These are phyloP conservation scores for Carex arenaria DNA, from an alignment of 202 grass and related monocot genomes.

Conservation along the genomic window DNA sequence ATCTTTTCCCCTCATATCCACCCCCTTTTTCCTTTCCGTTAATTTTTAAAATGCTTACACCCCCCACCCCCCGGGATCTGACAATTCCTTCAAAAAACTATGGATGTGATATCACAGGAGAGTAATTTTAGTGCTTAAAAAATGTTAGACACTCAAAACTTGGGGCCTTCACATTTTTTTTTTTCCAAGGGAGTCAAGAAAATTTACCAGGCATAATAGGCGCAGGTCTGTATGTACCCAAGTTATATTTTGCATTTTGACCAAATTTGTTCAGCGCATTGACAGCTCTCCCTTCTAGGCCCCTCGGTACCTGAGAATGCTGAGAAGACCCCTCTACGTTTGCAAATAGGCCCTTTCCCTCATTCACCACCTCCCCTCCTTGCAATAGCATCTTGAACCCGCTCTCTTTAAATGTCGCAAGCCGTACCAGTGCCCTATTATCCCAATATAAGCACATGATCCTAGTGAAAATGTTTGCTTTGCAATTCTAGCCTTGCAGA, in stretches of 20 bases:
- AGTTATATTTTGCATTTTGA: slow-evolving; percentile 71
- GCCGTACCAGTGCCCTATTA: slow-evolving; percentile 69
- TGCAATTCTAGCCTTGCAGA: neutral
- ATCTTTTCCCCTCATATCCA: neutral
- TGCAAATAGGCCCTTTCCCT: slow-evolving; percentile 38
- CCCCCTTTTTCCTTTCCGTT: neutral
- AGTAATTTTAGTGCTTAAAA: neutral
- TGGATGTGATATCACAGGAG: neutral
- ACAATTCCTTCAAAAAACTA: neutral
- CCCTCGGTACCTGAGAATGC: slow-evolving; percentile 44
- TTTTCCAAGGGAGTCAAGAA: neutral
- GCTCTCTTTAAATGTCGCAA: slow-evolving; percentile 72
- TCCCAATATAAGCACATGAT: neutral
- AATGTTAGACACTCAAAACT: too few species aligned
- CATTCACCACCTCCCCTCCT: slow-evolving; percentile 76
- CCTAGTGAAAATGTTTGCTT: neutral
- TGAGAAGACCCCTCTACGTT: slow-evolving; percentile 34
- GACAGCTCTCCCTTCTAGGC: slow-evolving; percentile 81
- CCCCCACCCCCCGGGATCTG: neutral
- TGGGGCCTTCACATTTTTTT: neutral
- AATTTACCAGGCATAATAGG: slow-evolving; percentile 51
- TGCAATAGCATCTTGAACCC: slow-evolving; percentile 95
- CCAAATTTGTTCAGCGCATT: slow-evolving; percentile 88
- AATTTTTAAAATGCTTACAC: neutral
- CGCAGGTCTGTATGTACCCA: slow-evolving; percentile 38